These are phyloP conservation scores for Neostapfia colusana DNA, from an alignment of 176 grass and related monocot genomes.

Conservation along the genomic window DNA sequence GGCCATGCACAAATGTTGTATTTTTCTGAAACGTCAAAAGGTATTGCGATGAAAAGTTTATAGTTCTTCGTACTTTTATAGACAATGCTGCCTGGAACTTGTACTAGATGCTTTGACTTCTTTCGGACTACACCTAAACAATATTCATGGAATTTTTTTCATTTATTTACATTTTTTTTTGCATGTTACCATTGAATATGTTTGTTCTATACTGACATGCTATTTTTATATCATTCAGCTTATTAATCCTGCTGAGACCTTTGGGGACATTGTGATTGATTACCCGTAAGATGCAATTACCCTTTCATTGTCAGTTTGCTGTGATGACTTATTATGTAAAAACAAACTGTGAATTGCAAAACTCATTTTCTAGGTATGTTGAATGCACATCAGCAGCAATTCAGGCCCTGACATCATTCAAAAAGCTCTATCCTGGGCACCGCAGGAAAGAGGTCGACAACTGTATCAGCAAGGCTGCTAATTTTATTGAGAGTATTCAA, in stretches of 20 bases:
- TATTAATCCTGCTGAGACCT: slow-evolving; percentile 96
- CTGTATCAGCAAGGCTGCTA: slow-evolving; percentile 72
- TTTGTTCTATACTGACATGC: slow-evolving; percentile 29
- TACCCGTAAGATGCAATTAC: slow-evolving; percentile 80
- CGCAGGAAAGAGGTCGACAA: slow-evolving; percentile 64
- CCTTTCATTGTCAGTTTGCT: not conserved
- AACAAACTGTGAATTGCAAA: slow-evolving; percentile 35
- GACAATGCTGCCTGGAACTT: not conserved
- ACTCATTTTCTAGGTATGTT: slow-evolving; percentile 63
- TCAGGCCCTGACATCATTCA: slow-evolving; percentile 88
- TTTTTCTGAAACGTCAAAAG: too few relatives aligned
- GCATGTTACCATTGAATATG: not conserved
- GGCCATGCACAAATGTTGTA: too few relatives aligned
- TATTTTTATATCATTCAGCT: slow-evolving; percentile 55
- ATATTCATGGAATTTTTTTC: slow-evolving; percentile 16
- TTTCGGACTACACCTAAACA: not conserved
- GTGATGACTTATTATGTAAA: slow-evolving; percentile 36
- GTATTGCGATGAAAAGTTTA: not conserved
- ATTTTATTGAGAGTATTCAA: slow-evolving; percentile 76
- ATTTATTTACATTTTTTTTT: not conserved
- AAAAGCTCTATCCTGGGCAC: slow-evolving; percentile 78
- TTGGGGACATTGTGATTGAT: slow-evolving; percentile 94
- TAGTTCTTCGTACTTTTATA: not conserved
- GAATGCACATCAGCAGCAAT: slow-evolving; percentile 96
- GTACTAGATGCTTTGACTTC: not conserved